Evolutionary conservation across 768 basidiomycete genomes (phyloP).

Genomic region (Suillus weaverae): DNA sequence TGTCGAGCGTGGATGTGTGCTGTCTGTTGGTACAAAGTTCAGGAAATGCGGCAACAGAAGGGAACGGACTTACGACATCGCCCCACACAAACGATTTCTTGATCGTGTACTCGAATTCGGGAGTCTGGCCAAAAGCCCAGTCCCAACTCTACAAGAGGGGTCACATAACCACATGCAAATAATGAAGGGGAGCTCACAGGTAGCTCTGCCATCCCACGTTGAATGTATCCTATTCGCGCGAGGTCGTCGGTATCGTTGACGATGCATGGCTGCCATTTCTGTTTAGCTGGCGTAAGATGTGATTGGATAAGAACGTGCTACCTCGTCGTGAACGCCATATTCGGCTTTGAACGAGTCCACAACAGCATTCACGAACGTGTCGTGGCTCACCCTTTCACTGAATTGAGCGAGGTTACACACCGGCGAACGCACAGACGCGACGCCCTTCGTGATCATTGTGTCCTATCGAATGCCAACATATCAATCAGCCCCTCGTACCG

Average conservation of each 20-base stretch:
- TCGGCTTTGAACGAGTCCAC: slow-evolving; percentile 63
- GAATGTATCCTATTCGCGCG: slow-evolving; percentile 57
- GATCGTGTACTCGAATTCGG: slow-evolving; percentile 78
- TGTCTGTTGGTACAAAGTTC: slow-evolving; percentile 15
- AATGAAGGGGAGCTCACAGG: slow-evolving; percentile 44
- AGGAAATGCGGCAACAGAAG: slow-evolving; percentile 11
- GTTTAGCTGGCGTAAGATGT: neutral
- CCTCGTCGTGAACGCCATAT: slow-evolving; percentile 46
- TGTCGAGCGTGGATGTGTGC: slow-evolving; percentile 63
- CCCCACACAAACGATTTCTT: slow-evolving; percentile 52
- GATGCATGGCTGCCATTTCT: slow-evolving; percentile 35
- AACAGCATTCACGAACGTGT: slow-evolving; percentile 69
- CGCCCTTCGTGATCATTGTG: slow-evolving; percentile 79
- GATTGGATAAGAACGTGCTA: slow-evolving; percentile 4
- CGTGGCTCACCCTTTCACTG: slow-evolving; percentile 56
- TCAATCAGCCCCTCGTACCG: neutral
- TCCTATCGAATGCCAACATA: slow-evolving; percentile 45
- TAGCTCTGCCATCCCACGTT: slow-evolving; percentile 70
- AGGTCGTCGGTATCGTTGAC: slow-evolving; percentile 49
- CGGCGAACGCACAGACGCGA: slow-evolving; percentile 89
- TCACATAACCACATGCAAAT: neutral
- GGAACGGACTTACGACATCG: slow-evolving; percentile 37
- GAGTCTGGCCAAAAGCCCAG: slow-evolving; percentile 92
- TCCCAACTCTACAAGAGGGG: slow-evolving; percentile 72
- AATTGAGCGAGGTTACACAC: slow-evolving; percentile 79